Percentiles rank a stretch among this genome's conserved stretches.
Evolutionary conservation across 2,329 filamentous ascomycete species (phyloP).

Genomic region (Fusarium austroafricanum): DNA sequence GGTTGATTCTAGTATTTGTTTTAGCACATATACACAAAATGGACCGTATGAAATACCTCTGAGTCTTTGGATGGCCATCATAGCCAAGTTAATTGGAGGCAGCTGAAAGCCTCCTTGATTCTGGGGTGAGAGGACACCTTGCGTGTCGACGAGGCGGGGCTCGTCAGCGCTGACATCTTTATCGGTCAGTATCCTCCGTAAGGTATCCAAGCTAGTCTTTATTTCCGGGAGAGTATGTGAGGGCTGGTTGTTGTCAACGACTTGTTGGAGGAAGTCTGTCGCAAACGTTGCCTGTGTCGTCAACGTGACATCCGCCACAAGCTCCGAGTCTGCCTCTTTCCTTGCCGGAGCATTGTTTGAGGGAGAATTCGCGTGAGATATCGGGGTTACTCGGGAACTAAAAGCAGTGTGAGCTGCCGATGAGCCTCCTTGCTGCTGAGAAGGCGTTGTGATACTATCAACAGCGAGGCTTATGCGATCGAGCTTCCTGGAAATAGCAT

Average conservation of each 20-base stretch:
- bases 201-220: background rate
- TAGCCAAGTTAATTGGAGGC: background rate
- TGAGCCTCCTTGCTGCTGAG: background rate
- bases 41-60: background rate
- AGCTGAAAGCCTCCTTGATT: background rate
- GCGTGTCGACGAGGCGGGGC: background rate
- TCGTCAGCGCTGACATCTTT: background rate
- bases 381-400: background rate
- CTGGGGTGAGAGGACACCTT: background rate
- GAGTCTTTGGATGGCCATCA: slow-evolving; percentile 12
- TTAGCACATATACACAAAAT: fast-evolving
- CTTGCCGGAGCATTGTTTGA: fast-evolving
- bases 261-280: background rate
- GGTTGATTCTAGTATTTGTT: background rate
- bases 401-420: background rate
- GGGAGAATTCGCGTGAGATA: background rate
- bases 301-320: slow-evolving; percentile 5
- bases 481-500: slow-evolving; percentile 5
- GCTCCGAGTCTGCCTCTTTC: background rate
- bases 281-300: slow-evolving; percentile 9
- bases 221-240: background rate
- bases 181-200: background rate
- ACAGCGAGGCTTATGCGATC: slow-evolving; percentile 15
- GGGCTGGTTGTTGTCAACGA: slow-evolving; percentile 9
- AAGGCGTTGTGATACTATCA: background rate